Evolutionary conservation across 805 yeast species (phyloP).

Genomic region (Yamadazyma ubonensis): DNA sequence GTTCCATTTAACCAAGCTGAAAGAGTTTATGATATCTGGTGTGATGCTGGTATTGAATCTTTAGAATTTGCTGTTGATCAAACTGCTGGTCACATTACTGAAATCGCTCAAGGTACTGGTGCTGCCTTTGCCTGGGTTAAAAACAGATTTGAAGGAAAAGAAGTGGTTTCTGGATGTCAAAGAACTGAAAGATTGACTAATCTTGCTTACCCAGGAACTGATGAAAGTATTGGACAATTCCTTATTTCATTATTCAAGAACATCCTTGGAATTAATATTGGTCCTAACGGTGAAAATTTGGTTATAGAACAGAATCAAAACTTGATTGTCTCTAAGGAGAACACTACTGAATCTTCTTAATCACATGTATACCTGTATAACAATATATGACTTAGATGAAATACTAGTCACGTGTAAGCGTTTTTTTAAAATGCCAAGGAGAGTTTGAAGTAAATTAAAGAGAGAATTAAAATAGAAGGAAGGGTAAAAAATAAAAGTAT

Average conservation of each 20-base stretch:
- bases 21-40: constrained; percentile 23
- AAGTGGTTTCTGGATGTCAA: constrained; percentile 49
- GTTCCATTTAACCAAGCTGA: constrained; percentile 19
- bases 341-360: constrained; percentile 5
- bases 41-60: constrained; percentile 24
- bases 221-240: constrained; percentile 37
- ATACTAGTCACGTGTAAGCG: no score
- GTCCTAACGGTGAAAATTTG: constrained; percentile 31
- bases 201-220: constrained; percentile 46
- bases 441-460: no score
- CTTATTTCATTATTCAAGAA: constrained; percentile 17
- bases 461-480: no score
- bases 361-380: no score
- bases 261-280: constrained; percentile 18
- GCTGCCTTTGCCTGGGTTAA: constrained; percentile 20
- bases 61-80: constrained; percentile 24
- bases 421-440: no score
- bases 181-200: constrained; percentile 50
- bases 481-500: no score
- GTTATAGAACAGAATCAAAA: neutral
- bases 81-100: constrained; percentile 25
- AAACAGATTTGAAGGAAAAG: constrained; percentile 29
- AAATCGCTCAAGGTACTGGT: constrained; percentile 16
- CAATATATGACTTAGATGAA: no score
- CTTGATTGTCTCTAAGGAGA: constrained; percentile 3